Percentiles rank a stretch among this genome's conserved stretches.
Conservation (phyloP, 1,284 basidiomycete species). For the Dichomitus squalens region DNA sequence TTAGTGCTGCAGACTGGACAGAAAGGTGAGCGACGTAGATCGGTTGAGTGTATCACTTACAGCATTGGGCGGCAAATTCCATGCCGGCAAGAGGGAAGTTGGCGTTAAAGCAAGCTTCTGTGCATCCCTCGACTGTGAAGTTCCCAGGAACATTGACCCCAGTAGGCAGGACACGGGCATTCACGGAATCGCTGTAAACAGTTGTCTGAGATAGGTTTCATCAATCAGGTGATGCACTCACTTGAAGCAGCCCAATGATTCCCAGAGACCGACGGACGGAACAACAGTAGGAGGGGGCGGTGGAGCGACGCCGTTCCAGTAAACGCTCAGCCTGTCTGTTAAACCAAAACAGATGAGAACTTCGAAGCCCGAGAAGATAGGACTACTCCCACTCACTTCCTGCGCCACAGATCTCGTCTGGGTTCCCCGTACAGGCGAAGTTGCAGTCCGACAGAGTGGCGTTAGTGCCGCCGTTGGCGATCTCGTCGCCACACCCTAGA, state of each 20-base stretch:
- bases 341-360: not conserved
- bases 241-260: slow-evolving; percentile 67
- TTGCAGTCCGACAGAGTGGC: slow-evolving; percentile 57
- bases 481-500: slow-evolving; percentile 62
- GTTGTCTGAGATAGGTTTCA: not conserved
- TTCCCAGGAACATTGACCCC: slow-evolving; percentile 42
- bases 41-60: slow-evolving; percentile 38
- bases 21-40: slow-evolving; percentile 1
- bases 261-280: slow-evolving; percentile 59
- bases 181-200: slow-evolving; percentile 47
- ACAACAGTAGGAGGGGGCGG: slow-evolving; percentile 54
- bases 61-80: slow-evolving; percentile 50
- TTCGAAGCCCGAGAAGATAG: slow-evolving; percentile 5
- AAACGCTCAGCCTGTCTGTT: slow-evolving; percentile 58
- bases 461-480: slow-evolving; percentile 49
- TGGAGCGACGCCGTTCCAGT: slow-evolving; percentile 58
- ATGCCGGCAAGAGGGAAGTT: slow-evolving; percentile 61
- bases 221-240: slow-evolving; percentile 33
- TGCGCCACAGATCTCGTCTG: slow-evolving; percentile 62
- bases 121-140: slow-evolving; percentile 64
- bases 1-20: slow-evolving; percentile 53
- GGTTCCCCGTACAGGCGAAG: slow-evolving; percentile 62
- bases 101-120: slow-evolving; percentile 58
- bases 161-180: slow-evolving; percentile 50
- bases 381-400: slow-evolving; percentile 23